phyloP scores from a whole-genome alignment of 495 filamentous ascomycete genomes.

The Aspergillus steynii region DNA sequence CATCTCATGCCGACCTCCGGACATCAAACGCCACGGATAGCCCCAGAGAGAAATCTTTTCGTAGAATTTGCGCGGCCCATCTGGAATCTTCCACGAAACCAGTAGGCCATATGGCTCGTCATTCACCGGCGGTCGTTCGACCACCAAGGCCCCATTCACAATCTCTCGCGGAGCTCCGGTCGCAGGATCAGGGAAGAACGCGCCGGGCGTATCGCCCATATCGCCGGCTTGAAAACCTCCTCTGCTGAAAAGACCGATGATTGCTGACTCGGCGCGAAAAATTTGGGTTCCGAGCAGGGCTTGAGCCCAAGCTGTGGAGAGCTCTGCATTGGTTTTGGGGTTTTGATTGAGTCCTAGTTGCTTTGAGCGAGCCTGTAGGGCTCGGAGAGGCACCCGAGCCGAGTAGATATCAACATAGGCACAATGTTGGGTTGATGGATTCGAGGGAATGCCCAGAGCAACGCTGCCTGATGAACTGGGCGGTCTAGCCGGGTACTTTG shows the following conservation, averaged over 20 bases:
- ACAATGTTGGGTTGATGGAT: constrained; percentile 23
- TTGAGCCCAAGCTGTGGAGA: constrained; percentile 31
- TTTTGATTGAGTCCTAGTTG: background rate
- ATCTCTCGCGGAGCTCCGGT: constrained; percentile 16
- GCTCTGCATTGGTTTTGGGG: constrained; percentile 8
- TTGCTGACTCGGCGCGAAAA: constrained; percentile 24
- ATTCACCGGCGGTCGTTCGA: constrained; percentile 17
- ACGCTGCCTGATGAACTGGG: constrained; percentile 20
- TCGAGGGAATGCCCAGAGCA: constrained; percentile 17
- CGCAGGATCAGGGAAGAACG: constrained; percentile 9
- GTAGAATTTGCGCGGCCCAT: constrained; percentile 27
- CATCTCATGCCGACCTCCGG: constrained; percentile 35
- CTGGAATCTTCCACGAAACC: constrained; percentile 26
- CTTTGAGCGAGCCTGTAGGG: constrained; percentile 13
- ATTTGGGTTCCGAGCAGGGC: constrained; percentile 21
- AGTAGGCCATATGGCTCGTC: constrained; percentile 24
- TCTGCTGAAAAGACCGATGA: constrained; percentile 22
- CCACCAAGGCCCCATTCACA: constrained; percentile 23
- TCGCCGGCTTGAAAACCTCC: constrained; percentile 23
- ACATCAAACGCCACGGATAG: constrained; percentile 40
- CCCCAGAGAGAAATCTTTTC: constrained; percentile 33
- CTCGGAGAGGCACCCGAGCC: constrained; percentile 25
- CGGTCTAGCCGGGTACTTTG: constrained; percentile 29
- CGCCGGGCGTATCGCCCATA: constrained; percentile 13
- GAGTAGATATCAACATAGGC: constrained; percentile 36